Base-by-base conservation (phyloP, 208 protist genomes). In the Novymonas esmeraldas region DNA sequence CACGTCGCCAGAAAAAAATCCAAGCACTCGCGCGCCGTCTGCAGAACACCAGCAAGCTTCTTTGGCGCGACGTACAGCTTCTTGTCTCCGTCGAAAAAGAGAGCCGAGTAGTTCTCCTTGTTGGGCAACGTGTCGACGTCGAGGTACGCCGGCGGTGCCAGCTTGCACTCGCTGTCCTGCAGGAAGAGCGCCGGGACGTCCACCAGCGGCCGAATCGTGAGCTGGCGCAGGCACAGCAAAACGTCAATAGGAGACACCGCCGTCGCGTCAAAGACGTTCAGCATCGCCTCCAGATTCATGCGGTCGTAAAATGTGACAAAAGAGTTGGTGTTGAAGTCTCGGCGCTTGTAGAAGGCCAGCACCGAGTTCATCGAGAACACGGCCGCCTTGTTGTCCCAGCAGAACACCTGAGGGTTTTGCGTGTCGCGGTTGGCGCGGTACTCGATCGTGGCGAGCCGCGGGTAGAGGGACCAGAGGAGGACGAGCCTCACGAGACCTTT, bases 21-120 rank as follows among this genome's bases (percentile, higher is more conserved):
- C 63, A 96, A 89, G 70, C 85, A 93, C 29, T 92, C 77, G 6
- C 88, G 79, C 26, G 83, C 76, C 41, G 83, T 81, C 60, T 85
- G 72, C 34, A 96, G 44, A 13, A 79, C 70, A 14, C 50, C 46
- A 29, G 85, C 90, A 16, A 89, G 64, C 41, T 56, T 52, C 7
- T 84, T 68, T 16, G 81, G 67, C 31, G 87, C 79, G 4, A 94
- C 56, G 60, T 85, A 96, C 42, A 92, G 38, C 64, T 94, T 96
- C 64, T 92, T 94, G 64, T 84, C 87, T 0, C 87, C 85, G 64
- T 96, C 90, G 65, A 93, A 93, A 42, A 93, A 81, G 51, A 96
- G 72, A 4, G 74, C 90, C 0, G 76, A 64, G 57, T 85, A 82
- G 20, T 81, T 63, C 44, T 81, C 80, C 39, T 64, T 81, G 55